phyloP scores from a whole-genome alignment of 2,329 filamentous ascomycete genomes.

The Xylaria arbuscula region DNA sequence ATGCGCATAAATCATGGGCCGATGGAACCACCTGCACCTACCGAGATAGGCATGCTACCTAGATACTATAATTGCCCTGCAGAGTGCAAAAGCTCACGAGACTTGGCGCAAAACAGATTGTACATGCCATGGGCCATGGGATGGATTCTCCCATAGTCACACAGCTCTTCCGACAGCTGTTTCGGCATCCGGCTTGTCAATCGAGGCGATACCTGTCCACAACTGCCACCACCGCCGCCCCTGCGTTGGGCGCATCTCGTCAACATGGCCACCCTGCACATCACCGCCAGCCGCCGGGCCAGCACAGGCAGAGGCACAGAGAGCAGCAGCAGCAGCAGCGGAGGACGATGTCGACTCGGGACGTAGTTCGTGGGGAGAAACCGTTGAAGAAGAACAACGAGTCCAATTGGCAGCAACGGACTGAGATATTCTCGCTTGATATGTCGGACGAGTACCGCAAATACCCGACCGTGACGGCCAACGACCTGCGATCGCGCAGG shows the following conservation, averaged over 20 bases:
- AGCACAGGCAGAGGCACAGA: slow-evolving; percentile 36
- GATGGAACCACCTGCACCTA: too few relatives aligned
- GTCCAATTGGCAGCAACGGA: slow-evolving; percentile 87
- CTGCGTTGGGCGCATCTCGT: slow-evolving; percentile 52
- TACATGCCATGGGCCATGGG: slow-evolving; percentile 35
- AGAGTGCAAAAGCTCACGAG: slow-evolving; percentile 34
- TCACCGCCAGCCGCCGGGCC: slow-evolving; percentile 14
- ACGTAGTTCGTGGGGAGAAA: slow-evolving; percentile 45
- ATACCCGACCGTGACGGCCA: slow-evolving; percentile 87
- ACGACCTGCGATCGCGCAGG: slow-evolving; percentile 75
- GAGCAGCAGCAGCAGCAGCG: slow-evolving; percentile 47
- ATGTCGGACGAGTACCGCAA: slow-evolving; percentile 81
- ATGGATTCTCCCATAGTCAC: slow-evolving; percentile 88
- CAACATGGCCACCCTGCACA: slow-evolving; percentile 55
- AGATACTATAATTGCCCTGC: too few relatives aligned
- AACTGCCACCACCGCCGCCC: neutral
- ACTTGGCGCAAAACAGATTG: slow-evolving; percentile 34
- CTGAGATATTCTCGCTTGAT: slow-evolving; percentile 78
- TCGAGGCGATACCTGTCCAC: slow-evolving; percentile 58
- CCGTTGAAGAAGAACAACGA: slow-evolving; percentile 59
- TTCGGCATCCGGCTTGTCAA: slow-evolving; percentile 76
- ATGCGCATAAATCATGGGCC: too few relatives aligned
- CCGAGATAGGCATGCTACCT: neutral
- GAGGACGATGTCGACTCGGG: slow-evolving; percentile 47
- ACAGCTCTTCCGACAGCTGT: slow-evolving; percentile 86